These are phyloP conservation scores for Saitozyma sp. DNA, from an alignment of 768 basidiomycete species.

Conservation along the genomic window DNA sequence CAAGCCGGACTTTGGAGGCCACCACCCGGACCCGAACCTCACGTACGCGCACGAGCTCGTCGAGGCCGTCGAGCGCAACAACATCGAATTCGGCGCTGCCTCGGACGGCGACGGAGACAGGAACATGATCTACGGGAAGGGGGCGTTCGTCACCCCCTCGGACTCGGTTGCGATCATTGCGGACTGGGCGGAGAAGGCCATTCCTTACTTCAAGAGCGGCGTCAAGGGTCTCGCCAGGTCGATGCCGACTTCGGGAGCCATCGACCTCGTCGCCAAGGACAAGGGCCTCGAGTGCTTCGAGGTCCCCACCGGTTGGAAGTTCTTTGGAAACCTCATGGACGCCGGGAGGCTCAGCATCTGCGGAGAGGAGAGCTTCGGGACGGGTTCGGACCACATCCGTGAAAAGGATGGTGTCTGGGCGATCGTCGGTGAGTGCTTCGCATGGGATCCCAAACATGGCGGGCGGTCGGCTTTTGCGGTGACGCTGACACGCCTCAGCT, in stretches of 20 bases:
- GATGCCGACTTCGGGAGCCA: constrained; percentile 97
- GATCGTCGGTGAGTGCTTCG: constrained; percentile 74
- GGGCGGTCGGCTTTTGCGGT: too few species aligned
- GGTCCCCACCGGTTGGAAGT: constrained; percentile 94
- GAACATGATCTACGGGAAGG: constrained; percentile 99
- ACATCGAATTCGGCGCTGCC: constrained; percentile 91
- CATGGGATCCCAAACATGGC: too few species aligned
- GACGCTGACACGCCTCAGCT: constrained; percentile 60
- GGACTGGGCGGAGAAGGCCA: constrained; percentile 70
- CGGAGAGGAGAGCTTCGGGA: constrained; percentile 98
- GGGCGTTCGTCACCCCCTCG: constrained; percentile 95
- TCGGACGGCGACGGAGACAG: constrained; percentile 97
- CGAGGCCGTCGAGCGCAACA: constrained; percentile 79
- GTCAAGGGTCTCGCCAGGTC: constrained; percentile 93
- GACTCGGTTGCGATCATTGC: constrained; percentile 99
- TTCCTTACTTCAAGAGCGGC: constrained; percentile 64
- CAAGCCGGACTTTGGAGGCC: constrained; percentile 93
- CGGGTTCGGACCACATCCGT: constrained; percentile 99
- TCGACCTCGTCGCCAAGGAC: constrained; percentile 91
- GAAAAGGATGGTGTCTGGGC: constrained; percentile 99
- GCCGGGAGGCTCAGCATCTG: constrained; percentile 96
- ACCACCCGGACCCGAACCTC: constrained; percentile 97
- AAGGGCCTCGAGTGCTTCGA: constrained; percentile 92
- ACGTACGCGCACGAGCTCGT: constrained; percentile 95
- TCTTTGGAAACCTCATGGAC: constrained; percentile 99